Conservation (phyloP, 306 rosid genomes). For the Prunus davidiana region DNA sequence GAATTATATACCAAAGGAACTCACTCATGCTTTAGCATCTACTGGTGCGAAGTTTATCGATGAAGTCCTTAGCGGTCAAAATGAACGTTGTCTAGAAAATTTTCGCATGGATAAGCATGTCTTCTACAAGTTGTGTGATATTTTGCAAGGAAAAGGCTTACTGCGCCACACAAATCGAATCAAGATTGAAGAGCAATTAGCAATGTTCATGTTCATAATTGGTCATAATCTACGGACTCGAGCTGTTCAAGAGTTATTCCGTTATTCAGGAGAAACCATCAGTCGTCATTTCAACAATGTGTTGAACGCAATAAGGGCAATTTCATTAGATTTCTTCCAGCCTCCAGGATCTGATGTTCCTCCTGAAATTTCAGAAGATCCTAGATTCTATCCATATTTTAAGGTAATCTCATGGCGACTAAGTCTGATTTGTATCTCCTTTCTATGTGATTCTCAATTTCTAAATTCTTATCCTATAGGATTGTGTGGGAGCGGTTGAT, state of each 20-base stretch:
- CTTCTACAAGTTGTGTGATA: conserved; percentile 80
- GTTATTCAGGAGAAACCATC: conserved; percentile 86
- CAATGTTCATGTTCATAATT: conserved; percentile 83
- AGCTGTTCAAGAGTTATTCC: conserved; percentile 86
- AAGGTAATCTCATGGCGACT: conserved; percentile 43
- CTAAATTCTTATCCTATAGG: conserved; percentile 34
- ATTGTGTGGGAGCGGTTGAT: conserved; percentile 80
- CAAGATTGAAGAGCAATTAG: conserved; percentile 91
- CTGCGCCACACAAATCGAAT: conserved; percentile 81
- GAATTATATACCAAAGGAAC: conserved; percentile 48
- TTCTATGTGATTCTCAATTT: conserved; percentile 21
- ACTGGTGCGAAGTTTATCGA: conserved; percentile 75
- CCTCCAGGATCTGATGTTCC: conserved; percentile 60
- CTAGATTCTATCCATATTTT: conserved; percentile 83
- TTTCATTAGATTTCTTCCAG: conserved; percentile 69
- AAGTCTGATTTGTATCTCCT: conserved; percentile 20
- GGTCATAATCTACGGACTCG: conserved; percentile 86
- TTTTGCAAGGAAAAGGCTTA: conserved; percentile 79
- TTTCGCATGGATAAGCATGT: conserved; percentile 84
- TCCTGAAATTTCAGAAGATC: conserved; percentile 51
- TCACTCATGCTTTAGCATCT: conserved; percentile 41
- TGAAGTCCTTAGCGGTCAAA: conserved; percentile 71
- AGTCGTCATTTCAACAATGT: conserved; percentile 93
- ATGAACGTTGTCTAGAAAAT: conserved; percentile 65
- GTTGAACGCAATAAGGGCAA: conserved; percentile 74